Evolutionary conservation across 2,329 filamentous ascomycete species (phyloP).

Genomic region (Fusarium longipes): DNA sequence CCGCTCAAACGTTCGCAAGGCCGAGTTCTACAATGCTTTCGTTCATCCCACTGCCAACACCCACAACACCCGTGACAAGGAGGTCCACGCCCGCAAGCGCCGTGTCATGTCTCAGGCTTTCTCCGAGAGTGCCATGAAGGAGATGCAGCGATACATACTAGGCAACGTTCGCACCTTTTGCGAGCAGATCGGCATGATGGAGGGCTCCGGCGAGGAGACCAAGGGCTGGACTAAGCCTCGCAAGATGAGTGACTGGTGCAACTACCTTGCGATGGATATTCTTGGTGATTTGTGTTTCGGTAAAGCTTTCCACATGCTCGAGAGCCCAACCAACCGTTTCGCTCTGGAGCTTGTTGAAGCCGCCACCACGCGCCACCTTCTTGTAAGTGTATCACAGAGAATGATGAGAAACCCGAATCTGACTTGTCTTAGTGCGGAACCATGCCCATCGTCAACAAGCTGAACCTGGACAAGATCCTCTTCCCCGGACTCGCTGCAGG

Average conservation of each 20-base stretch:
- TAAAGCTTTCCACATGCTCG: conserved; percentile 72
- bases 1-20: conserved; percentile 72
- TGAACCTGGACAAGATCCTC: conserved; percentile 74
- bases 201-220: conserved; percentile 57
- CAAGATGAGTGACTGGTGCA: conserved; percentile 73
- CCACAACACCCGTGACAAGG: conserved; percentile 77
- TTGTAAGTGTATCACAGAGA: conserved; percentile 61
- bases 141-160: conserved; percentile 75
- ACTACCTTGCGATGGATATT: conserved; percentile 72
- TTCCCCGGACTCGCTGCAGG: conserved; percentile 75
- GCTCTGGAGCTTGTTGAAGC: conserved; percentile 74
- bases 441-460: conserved; percentile 74
- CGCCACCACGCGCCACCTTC: conserved; percentile 75
- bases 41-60: conserved; percentile 78
- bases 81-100: conserved; percentile 75
- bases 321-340: conserved; percentile 70
- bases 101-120: conserved; percentile 79
- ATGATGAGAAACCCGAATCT: neutral
- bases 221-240: conserved; percentile 69
- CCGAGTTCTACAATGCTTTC: conserved; percentile 79
- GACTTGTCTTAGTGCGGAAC: conserved; percentile 69
- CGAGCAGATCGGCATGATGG: conserved; percentile 61
- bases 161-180: conserved; percentile 75
- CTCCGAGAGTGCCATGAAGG: conserved; percentile 72
- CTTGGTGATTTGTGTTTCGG: conserved; percentile 70